A percentile compares a stretch with the other conserved stretches of the same genome.
phyloP scores from a whole-genome alignment of 1,139 yeast species.

The Blastobotrys raffinosifermentans region DNA sequence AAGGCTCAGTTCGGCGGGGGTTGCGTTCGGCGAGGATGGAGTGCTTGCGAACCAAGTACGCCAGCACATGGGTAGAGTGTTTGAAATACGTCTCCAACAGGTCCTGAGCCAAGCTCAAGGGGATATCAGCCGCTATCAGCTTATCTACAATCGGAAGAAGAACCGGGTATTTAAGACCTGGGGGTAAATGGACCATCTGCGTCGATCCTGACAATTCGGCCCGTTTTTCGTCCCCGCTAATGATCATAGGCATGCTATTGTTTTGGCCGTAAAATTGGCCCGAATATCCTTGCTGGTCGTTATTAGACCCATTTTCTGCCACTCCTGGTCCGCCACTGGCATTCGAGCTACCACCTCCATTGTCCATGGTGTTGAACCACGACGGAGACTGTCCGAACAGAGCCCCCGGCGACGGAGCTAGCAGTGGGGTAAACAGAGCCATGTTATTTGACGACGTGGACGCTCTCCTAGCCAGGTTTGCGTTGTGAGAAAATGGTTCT shows the following conservation, averaged over 20 bases:
- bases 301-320: too few species aligned
- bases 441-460: background rate
- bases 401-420: constrained; percentile 5
- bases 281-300: too few species aligned
- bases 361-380: constrained; percentile 7
- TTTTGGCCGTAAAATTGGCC: too few species aligned
- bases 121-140: constrained; percentile 22
- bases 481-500: too few species aligned
- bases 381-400: constrained; percentile 4
- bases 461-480: too few species aligned
- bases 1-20: constrained; percentile 31
- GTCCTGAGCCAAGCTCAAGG: constrained; percentile 34
- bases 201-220: too few species aligned
- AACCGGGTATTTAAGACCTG: constrained; percentile 26
- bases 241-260: too few species aligned
- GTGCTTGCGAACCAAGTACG: constrained; percentile 24
- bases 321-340: too few species aligned
- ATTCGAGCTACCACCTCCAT: background rate
- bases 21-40: constrained; percentile 18
- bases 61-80: constrained; percentile 30
- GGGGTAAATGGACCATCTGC: too few species aligned
- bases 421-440: constrained; percentile 5
- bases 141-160: constrained; percentile 23
- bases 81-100: constrained; percentile 35
- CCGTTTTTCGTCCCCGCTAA: too few species aligned